These are phyloP conservation scores for Chlamydomonas urium DNA, from an alignment of 139 green algal species.

Conservation along the genomic window DNA sequence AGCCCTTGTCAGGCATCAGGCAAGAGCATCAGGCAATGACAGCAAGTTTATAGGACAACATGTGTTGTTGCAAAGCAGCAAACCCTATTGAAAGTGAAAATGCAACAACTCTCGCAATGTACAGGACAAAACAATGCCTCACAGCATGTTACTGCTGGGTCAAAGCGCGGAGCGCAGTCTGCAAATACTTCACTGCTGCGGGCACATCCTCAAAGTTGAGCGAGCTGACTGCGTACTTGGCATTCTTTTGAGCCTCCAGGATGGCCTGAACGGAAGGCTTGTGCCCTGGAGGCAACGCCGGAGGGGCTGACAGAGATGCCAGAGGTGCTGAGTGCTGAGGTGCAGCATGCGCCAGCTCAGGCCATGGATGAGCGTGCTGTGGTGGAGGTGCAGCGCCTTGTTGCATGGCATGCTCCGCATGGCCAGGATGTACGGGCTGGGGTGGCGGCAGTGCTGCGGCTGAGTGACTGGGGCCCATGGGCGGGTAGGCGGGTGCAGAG, in stretches of 20 bases:
- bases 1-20: too few relatives aligned
- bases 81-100: slow-evolving; percentile 6
- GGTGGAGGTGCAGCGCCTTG: too few relatives aligned
- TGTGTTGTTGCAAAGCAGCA: not conserved
- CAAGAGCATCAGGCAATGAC: too few relatives aligned
- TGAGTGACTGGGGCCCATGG: too few relatives aligned
- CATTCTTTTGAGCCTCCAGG: slow-evolving; percentile 46
- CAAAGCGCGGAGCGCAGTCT: slow-evolving; percentile 54
- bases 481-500: too few relatives aligned
- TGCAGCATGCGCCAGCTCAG: not conserved
- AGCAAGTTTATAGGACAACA: not conserved
- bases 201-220: slow-evolving; percentile 73
- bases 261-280: not conserved
- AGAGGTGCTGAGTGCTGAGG: not conserved
- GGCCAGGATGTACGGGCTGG: too few relatives aligned
- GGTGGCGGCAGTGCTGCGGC: too few relatives aligned
- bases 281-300: not conserved
- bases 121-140: too few relatives aligned
- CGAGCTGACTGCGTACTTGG: slow-evolving; percentile 65
- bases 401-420: too few relatives aligned
- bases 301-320: not conserved
- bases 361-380: too few relatives aligned
- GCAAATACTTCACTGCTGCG: slow-evolving; percentile 62
- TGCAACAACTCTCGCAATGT: not conserved
- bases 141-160: slow-evolving; percentile 25